phyloP scores from a whole-genome alignment of 306 rosid genomes.

The Begonia fuchsioides region DNA sequence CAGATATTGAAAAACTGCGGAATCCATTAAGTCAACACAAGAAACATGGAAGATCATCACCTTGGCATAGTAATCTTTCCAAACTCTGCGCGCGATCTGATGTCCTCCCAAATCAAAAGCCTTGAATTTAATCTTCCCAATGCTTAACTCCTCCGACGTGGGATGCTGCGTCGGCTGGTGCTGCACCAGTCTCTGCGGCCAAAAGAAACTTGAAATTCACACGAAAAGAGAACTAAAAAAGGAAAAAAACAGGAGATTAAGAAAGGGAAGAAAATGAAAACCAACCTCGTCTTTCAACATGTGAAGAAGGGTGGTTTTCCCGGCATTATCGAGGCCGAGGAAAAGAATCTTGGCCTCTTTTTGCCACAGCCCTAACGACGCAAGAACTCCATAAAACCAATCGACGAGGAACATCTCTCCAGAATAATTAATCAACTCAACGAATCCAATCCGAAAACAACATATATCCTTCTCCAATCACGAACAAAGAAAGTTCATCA shows the following conservation, averaged over 20 bases:
- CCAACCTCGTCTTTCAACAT: slow-evolving; percentile 96
- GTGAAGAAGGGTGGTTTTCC: too few species aligned
- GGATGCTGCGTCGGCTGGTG: slow-evolving; percentile 92
- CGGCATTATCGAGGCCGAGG: too few species aligned
- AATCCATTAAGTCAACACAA: neutral
- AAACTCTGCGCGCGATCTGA: too few species aligned
- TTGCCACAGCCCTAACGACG: too few species aligned
- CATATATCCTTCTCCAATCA: slow-evolving; percentile 9
- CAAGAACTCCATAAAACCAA: too few species aligned
- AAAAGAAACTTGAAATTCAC: neutral
- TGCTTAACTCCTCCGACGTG: slow-evolving; percentile 85
- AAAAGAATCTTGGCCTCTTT: too few species aligned
- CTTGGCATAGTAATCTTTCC: slow-evolving; percentile 97
- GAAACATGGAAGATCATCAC: slow-evolving; percentile 15
- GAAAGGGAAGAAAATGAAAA: neutral
- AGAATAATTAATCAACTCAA: neutral
- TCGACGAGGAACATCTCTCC: slow-evolving; percentile 50
- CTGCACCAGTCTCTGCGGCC: slow-evolving; percentile 71
- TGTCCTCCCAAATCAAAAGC: too few species aligned
- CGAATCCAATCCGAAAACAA: slow-evolving; percentile 1
- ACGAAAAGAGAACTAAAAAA: neutral
- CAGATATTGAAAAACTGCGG: neutral
- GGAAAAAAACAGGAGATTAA: neutral
- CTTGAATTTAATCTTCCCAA: slow-evolving; percentile 86
- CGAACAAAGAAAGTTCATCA: neutral